A percentile compares a stretch with the other conserved stretches of the same genome.
Conservation (phyloP, 345 rosid genomes). For the Anacardium occidentale region DNA sequence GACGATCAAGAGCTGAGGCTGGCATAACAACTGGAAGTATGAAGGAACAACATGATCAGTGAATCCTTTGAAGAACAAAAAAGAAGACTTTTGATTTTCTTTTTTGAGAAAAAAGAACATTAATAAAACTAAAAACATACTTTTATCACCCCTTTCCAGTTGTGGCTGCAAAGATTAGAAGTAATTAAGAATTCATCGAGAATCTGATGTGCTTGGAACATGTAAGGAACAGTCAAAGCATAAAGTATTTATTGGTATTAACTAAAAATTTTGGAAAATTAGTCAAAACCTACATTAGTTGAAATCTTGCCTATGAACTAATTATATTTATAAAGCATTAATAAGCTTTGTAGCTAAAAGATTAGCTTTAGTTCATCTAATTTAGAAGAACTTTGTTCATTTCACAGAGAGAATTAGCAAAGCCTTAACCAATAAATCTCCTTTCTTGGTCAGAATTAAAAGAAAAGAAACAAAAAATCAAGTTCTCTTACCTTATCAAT, state of each 20-base stretch:
- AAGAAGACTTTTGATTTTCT: not conserved
- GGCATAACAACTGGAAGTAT: conserved; percentile 62
- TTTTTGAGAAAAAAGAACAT: not conserved
- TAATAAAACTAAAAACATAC: conserved; percentile 26
- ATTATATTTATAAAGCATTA: not conserved
- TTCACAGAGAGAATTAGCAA: not conserved
- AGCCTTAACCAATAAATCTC: not conserved
- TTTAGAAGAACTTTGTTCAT: not conserved
- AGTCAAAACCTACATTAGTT: not conserved
- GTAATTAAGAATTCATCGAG: conserved; percentile 4
- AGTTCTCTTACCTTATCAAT: conserved; percentile 48
- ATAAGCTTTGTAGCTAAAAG: not conserved
- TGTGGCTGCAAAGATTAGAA: conserved; percentile 45
- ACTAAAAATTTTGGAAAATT: not conserved
- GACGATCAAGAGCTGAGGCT: conserved; percentile 70
- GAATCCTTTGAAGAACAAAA: not conserved
- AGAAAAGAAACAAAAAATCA: not conserved
- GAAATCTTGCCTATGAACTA: not conserved
- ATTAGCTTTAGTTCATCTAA: not conserved
- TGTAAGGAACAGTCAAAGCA: not conserved
- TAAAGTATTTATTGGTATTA: not conserved
- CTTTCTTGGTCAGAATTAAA: not conserved
- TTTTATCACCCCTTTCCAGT: conserved; percentile 68
- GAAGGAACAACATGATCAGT: conserved; percentile 6
- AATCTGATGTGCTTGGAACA: not conserved